Evolutionary conservation across 202 grass and related monocot species (phyloP).

Genomic region (Schoenoplectus triqueter): DNA sequence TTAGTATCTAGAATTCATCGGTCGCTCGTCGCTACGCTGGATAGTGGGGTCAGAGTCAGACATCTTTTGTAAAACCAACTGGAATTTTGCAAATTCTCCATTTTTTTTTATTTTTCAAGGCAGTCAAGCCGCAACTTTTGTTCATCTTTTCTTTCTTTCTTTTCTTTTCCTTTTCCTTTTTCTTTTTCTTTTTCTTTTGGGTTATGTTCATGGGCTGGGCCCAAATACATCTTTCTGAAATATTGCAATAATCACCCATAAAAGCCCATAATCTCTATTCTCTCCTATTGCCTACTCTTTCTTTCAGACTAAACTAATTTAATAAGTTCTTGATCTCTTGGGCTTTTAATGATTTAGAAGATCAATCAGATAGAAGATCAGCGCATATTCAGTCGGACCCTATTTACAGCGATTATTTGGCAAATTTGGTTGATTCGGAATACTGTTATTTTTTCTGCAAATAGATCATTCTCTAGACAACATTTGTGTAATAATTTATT

Average conservation of each 20-base stretch:
- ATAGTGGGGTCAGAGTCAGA: neutral
- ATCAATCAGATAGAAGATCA: too few relatives aligned
- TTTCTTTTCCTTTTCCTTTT: neutral
- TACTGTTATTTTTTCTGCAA: too few relatives aligned
- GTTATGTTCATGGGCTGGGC: neutral
- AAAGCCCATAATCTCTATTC: neutral
- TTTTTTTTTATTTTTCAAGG: neutral
- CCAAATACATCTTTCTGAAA: neutral
- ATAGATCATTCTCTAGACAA: too few relatives aligned
- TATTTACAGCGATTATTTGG: too few relatives aligned
- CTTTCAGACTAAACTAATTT: neutral
- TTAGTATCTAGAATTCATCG: slow-evolving; percentile 19
- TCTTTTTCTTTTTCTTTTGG: neutral
- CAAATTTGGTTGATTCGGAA: too few relatives aligned
- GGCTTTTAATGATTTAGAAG: too few relatives aligned
- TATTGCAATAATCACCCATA: neutral
- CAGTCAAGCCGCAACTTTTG: neutral
- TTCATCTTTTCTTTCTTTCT: neutral
- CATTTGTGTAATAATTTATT: too few relatives aligned
- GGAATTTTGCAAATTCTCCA: neutral
- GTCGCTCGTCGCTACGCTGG: neutral
- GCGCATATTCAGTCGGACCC: too few relatives aligned
- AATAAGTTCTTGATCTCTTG: too few relatives aligned
- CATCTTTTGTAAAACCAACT: neutral
- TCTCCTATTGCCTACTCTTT: neutral